Conservation (phyloP, 2,329 filamentous ascomycete species). For the Celoporthe dispersa region DNA sequence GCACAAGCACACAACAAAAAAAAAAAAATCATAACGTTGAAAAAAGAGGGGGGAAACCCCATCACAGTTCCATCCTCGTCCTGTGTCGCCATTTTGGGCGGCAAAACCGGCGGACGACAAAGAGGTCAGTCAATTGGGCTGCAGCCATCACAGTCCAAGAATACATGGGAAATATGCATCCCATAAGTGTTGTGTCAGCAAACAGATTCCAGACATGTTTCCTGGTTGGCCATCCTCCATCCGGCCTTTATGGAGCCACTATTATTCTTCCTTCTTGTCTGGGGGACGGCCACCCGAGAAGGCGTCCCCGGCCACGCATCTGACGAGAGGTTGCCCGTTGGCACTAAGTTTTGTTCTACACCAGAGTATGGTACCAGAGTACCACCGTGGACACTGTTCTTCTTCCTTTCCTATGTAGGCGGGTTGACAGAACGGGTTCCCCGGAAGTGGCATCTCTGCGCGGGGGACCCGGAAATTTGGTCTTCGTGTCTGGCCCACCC, state of each 20-base stretch:
- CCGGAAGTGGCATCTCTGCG: slow-evolving; percentile 23
- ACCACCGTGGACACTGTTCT: neutral
- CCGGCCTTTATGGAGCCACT: neutral
- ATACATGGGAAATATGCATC: neutral
- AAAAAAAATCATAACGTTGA: neutral
- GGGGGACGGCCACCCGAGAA: neutral
- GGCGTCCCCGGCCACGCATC: neutral
- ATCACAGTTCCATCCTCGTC: neutral
- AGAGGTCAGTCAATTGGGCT: neutral
- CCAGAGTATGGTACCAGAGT: too few species aligned
- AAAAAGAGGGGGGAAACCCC: too few species aligned
- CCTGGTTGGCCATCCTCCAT: neutral
- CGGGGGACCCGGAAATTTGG: slow-evolving; percentile 29
- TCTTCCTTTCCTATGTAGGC: too few species aligned
- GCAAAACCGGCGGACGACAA: neutral
- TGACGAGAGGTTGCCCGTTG: neutral
- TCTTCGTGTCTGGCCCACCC: slow-evolving; percentile 28
- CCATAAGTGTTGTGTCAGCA: neutral
- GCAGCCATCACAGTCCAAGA: neutral
- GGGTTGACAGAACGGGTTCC: slow-evolving; percentile 1
- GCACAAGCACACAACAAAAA: neutral
- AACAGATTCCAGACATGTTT: neutral
- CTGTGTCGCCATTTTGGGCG: neutral
- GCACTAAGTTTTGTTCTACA: neutral
- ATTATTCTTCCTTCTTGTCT: slow-evolving; percentile 2